Evolutionary conservation across 1,284 basidiomycete species (phyloP).

Genomic region (Pholiota adiposa): DNA sequence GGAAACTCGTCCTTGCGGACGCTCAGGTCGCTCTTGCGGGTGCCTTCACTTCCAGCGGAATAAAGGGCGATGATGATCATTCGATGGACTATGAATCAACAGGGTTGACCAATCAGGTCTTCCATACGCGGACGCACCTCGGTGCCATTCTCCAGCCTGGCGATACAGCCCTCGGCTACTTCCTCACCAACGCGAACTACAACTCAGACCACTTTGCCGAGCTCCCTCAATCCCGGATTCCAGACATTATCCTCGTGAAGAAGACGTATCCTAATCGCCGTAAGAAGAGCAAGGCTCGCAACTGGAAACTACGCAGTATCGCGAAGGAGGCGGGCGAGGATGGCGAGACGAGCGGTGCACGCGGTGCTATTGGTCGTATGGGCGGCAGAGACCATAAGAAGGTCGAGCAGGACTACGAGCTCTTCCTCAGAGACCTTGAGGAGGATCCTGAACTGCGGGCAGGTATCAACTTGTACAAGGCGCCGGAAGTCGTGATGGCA

Average conservation of each 20-base stretch:
- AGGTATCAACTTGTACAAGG: slow-evolving; percentile 90
- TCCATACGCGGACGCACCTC: slow-evolving; percentile 95
- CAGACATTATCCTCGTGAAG: slow-evolving; percentile 92
- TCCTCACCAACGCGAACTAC: slow-evolving; percentile 89
- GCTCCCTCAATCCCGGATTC: slow-evolving; percentile 77
- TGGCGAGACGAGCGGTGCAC: slow-evolving; percentile 71
- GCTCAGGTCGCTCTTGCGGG: slow-evolving; percentile 91
- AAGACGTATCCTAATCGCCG: slow-evolving; percentile 95
- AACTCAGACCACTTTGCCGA: slow-evolving; percentile 88
- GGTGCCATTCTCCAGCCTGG: slow-evolving; percentile 96
- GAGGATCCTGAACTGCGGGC: slow-evolving; percentile 95
- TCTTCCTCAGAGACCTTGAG: slow-evolving; percentile 94
- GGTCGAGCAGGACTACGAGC: slow-evolving; percentile 96
- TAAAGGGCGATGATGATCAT: slow-evolving; percentile 41
- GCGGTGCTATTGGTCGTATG: slow-evolving; percentile 88
- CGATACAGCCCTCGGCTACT: slow-evolving; percentile 92
- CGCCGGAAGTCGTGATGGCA: slow-evolving; percentile 53
- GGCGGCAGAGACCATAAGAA: slow-evolving; percentile 92
- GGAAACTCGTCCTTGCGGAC: slow-evolving; percentile 88
- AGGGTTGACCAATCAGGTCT: slow-evolving; percentile 76
- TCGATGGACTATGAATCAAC: slow-evolving; percentile 64
- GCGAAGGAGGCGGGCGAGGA: slow-evolving; percentile 92
- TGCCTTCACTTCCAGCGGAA: slow-evolving; percentile 62
- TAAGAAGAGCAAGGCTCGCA: slow-evolving; percentile 87
- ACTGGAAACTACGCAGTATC: slow-evolving; percentile 92